phyloP scores from a whole-genome alignment of 208 protist species.

The Trypanosomatidae sp. region DNA sequence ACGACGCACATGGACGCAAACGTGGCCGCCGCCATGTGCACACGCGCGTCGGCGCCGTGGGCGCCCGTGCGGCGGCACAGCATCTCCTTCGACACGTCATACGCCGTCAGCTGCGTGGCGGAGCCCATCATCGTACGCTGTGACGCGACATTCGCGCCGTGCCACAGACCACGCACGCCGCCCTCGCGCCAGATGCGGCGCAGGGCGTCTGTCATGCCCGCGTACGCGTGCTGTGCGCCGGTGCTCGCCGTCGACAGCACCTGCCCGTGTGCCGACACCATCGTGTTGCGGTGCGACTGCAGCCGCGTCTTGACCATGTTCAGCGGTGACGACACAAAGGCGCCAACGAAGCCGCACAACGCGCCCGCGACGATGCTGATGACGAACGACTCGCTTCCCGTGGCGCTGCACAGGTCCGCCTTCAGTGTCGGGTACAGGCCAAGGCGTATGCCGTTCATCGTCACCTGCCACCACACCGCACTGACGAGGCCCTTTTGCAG shows the following conservation, averaged over 20 bases:
- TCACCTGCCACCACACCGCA: conserved; percentile 37
- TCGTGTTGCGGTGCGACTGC: conserved; percentile 31
- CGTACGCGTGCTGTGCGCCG: conserved; percentile 41
- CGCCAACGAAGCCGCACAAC: conserved; percentile 28
- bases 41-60: conserved; percentile 14
- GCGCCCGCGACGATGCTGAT: conserved; percentile 5
- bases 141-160: conserved; percentile 14
- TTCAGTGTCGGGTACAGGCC: conserved; percentile 35
- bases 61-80: conserved; percentile 4
- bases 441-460: conserved; percentile 48
- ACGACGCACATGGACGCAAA: conserved; percentile 14
- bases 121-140: conserved; percentile 33
- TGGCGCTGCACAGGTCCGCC: conserved; percentile 7
- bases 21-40: conserved; percentile 26
- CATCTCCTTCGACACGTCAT: conserved; percentile 24
- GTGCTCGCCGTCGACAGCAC: conserved; percentile 9
- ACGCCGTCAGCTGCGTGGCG: conserved; percentile 25
- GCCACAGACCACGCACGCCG: conserved; percentile 34
- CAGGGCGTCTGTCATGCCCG: conserved; percentile 19
- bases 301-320: conserved; percentile 57
- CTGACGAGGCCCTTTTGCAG: conserved; percentile 37
- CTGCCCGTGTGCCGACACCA: conserved; percentile 6
- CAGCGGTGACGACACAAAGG: conserved; percentile 34
- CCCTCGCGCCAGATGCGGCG: conserved; percentile 13
- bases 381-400: conserved; percentile 3